Conservation (phyloP, 495 filamentous ascomycete species). For the Bathelium albidoporum region DNA sequence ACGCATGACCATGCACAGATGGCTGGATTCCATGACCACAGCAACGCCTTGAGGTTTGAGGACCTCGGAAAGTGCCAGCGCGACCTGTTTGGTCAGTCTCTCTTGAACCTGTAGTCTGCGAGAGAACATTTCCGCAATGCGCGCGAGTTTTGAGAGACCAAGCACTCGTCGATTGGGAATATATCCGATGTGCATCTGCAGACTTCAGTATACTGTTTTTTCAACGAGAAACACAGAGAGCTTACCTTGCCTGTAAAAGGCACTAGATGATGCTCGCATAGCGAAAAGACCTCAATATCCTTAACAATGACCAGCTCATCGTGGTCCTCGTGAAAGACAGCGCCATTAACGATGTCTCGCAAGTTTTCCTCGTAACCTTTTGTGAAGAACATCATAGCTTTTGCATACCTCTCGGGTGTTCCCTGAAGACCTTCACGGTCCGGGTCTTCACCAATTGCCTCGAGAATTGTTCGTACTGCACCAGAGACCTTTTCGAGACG, state of each 20-base stretch:
- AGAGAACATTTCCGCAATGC: constrained; percentile 95
- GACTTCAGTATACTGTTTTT: neutral
- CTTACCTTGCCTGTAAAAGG: constrained; percentile 87
- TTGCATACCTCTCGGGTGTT: constrained; percentile 86
- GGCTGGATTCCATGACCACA: constrained; percentile 93
- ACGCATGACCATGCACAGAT: constrained; percentile 98
- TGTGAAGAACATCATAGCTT: constrained; percentile 97
- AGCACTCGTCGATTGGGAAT: constrained; percentile 80
- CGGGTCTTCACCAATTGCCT: constrained; percentile 94
- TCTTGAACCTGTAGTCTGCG: constrained; percentile 91
- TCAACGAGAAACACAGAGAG: neutral
- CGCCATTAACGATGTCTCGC: constrained; percentile 81
- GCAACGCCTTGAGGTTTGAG: constrained; percentile 90
- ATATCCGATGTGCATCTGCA: constrained; percentile 94
- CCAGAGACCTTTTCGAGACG: constrained; percentile 69
- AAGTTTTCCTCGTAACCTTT: constrained; percentile 98
- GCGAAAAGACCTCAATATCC: constrained; percentile 89
- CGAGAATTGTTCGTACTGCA: constrained; percentile 81
- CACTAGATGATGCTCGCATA: constrained; percentile 97
- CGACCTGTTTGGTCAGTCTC: constrained; percentile 89
- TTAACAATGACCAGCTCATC: constrained; percentile 97
- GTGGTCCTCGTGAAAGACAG: constrained; percentile 94
- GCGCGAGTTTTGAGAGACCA: constrained; percentile 87
- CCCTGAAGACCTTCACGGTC: constrained; percentile 78
- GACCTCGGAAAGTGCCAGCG: constrained; percentile 83